A percentile compares a stretch with the other conserved stretches of the same genome.
Conservation (phyloP, 495 filamentous ascomycete genomes). For the Margaritispora aquatica region DNA sequence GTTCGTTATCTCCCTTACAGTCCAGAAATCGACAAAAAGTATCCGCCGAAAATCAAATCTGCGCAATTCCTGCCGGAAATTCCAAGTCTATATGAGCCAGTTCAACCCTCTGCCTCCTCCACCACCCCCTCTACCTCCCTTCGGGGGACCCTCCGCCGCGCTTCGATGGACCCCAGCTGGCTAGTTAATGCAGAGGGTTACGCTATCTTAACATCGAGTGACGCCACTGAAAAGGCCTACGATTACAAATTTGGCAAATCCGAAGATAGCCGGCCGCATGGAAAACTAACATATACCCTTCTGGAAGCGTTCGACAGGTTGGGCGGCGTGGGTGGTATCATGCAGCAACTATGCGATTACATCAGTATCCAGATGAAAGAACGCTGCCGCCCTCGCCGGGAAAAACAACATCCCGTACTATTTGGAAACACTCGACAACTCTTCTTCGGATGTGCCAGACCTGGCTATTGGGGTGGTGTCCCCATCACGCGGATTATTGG, state of each 20-base stretch:
- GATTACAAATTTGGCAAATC: neutral
- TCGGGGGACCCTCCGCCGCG: neutral
- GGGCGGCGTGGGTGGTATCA: neutral
- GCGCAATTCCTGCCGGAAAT: neutral
- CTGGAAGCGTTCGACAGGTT: neutral
- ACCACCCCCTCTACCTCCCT: neutral
- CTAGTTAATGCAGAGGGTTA: constrained; percentile 16
- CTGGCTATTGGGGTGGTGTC: neutral
- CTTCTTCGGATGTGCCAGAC: constrained; percentile 10
- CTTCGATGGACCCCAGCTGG: constrained; percentile 1
- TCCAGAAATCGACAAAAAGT: constrained; percentile 11
- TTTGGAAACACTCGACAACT: constrained; percentile 11
- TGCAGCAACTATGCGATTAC: constrained; percentile 10
- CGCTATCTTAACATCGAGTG: constrained; percentile 11
- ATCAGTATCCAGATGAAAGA: constrained; percentile 12
- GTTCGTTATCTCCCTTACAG: constrained; percentile 15
- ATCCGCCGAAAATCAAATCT: neutral
- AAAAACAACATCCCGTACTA: constrained; percentile 15
- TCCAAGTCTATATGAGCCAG: neutral
- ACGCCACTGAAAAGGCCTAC: constrained; percentile 1
- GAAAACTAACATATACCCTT: constrained; percentile 17
- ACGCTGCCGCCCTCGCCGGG: neutral
- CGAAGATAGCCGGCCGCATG: constrained; percentile 4
- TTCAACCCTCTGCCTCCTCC: no score
- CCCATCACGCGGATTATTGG: neutral